phyloP scores from a whole-genome alignment of 805 yeast genomes.

The Monosporozyma siamensis region DNA sequence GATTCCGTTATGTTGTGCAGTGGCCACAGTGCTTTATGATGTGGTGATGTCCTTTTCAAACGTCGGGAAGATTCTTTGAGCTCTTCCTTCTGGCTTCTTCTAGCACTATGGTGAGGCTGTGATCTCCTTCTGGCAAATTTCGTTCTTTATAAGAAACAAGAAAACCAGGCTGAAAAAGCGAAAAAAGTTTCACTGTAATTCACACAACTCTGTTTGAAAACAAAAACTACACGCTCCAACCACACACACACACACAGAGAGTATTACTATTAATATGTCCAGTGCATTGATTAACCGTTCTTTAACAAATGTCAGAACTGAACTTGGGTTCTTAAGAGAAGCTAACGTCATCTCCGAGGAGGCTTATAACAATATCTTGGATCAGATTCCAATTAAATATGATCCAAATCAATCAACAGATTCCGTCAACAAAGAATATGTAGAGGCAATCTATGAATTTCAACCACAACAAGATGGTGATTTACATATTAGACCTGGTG shows the following conservation, averaged over 20 bases:
- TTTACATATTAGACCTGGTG: conserved; percentile 54
- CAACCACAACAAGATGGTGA: conserved; percentile 70
- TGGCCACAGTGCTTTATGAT: conserved; percentile 57
- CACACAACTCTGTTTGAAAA: too few species aligned
- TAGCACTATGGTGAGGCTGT: too few species aligned
- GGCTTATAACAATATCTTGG: conserved; percentile 42
- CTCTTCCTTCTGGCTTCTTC: too few species aligned
- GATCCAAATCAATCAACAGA: conserved; percentile 23
- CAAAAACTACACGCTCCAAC: too few species aligned
- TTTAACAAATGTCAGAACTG: conserved; percentile 63
- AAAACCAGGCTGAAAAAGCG: background rate
- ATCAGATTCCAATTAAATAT: conserved; percentile 50
- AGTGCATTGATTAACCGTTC: conserved; percentile 68
- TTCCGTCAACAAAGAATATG: conserved; percentile 30
- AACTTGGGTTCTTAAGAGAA: conserved; percentile 69
- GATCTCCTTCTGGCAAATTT: background rate
- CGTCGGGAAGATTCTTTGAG: conserved; percentile 8
- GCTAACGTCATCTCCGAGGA: conserved; percentile 58
- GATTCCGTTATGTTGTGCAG: conserved; percentile 82
- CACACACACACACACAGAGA: background rate
- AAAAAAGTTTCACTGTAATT: too few species aligned
- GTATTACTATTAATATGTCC: conserved; percentile 26
- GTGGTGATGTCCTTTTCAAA: conserved; percentile 39
- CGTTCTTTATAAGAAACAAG: background rate
- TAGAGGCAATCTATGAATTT: conserved; percentile 69